Evolutionary conservation across 441 rosid genomes (phyloP).

Genomic region (Erodium moschatum): DNA sequence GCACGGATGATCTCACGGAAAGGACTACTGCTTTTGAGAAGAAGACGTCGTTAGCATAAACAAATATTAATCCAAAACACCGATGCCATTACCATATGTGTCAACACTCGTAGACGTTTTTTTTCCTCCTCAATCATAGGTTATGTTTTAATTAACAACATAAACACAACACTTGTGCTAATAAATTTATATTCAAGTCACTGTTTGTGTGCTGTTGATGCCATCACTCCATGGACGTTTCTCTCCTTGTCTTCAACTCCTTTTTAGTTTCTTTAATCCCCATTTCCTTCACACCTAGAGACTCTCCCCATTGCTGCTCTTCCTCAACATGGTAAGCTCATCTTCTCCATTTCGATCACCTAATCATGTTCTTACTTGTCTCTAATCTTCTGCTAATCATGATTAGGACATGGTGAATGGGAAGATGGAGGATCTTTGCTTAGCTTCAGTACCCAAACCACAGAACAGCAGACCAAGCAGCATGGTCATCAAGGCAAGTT

Average conservation of each 20-base stretch:
- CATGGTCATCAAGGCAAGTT: conserved; percentile 54
- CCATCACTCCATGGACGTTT: conserved; percentile 27
- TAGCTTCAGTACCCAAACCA: conserved; percentile 38
- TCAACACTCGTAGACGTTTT: no score
- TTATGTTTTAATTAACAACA: background rate
- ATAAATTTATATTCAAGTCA: background rate
- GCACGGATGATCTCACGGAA: no score
- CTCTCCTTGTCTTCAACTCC: conserved; percentile 24
- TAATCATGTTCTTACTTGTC: no score
- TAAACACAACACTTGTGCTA: background rate
- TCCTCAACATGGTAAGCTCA: background rate
- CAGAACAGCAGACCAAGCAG: conserved; percentile 51
- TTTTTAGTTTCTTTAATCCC: conserved; percentile 15
- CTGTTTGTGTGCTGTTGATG: conserved; percentile 20
- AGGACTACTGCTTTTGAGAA: no score
- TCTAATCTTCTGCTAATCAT: conserved; percentile 1
- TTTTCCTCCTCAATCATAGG: background rate
- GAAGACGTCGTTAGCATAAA: no score
- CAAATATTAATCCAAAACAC: no score
- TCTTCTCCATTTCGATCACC: no score
- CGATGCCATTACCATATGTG: no score
- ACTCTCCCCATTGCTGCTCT: no score
- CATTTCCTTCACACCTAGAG: conserved; percentile 21
- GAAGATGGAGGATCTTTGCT: conserved; percentile 30
- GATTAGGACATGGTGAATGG: conserved; percentile 36